These are phyloP conservation scores for Prunus mume DNA, from an alignment of 306 rosid species.

Conservation along the genomic window DNA sequence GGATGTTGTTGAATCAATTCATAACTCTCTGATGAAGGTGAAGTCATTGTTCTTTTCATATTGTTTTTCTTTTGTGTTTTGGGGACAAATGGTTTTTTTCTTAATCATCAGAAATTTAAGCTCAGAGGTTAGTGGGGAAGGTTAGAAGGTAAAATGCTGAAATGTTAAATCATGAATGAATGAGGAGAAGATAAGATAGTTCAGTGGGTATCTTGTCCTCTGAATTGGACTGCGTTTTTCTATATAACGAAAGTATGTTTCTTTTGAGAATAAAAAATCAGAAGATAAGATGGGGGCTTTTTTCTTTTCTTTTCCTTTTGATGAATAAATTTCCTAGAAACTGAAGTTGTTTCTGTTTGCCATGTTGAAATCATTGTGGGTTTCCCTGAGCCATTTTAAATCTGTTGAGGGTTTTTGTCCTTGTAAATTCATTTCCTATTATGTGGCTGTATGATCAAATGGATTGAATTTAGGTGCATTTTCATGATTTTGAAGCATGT, in stretches of 20 bases:
- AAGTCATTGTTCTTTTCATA: conserved; percentile 25
- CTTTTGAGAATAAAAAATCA: too few species aligned
- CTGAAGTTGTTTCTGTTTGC: not conserved
- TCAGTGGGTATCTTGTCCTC: too few species aligned
- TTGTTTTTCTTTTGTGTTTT: not conserved
- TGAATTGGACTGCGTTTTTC: too few species aligned
- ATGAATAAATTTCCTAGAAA: too few species aligned
- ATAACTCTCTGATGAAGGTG: conserved; percentile 79
- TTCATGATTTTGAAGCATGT: conserved; percentile 18
- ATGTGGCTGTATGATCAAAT: not conserved
- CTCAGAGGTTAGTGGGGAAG: conserved; percentile 1
- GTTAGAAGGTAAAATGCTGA: not conserved
- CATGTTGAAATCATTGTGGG: not conserved
- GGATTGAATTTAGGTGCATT: not conserved
- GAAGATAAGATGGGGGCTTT: not conserved
- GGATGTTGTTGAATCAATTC: conserved; percentile 93
- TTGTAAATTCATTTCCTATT: not conserved
- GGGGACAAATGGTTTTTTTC: not conserved
- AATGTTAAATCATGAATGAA: too few species aligned
- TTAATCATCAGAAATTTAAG: not conserved
- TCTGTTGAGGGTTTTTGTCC: not conserved
- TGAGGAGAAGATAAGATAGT: too few species aligned
- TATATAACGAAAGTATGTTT: too few species aligned
- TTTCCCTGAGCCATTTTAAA: not conserved
- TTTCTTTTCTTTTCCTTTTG: too few species aligned